These are phyloP conservation scores for Ophiocordyceps camponoti-saundersi DNA, from an alignment of 2,329 filamentous ascomycete genomes.

Conservation along the genomic window DNA sequence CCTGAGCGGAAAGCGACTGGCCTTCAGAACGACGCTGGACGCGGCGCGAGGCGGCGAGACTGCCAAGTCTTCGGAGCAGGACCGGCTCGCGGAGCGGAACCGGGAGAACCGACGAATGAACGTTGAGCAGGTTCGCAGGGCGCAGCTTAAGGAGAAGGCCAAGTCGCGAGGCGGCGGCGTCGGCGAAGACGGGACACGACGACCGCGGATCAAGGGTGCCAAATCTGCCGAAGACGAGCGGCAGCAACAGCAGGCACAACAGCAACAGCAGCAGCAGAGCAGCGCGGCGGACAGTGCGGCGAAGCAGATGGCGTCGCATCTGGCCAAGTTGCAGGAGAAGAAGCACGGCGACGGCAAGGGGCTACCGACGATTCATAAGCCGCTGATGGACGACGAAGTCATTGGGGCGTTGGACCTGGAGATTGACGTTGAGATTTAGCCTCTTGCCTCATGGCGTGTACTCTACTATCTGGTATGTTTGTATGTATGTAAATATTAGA, in stretches of 20 bases:
- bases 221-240: slow-evolving; percentile 47
- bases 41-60: slow-evolving; percentile 24
- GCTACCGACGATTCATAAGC: slow-evolving; percentile 55
- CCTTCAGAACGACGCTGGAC: slow-evolving; percentile 50
- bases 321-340: slow-evolving; percentile 36
- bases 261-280: slow-evolving; percentile 16
- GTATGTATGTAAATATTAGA: too few relatives aligned
- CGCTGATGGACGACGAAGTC: slow-evolving; percentile 79
- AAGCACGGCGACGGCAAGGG: slow-evolving; percentile 40
- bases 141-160: slow-evolving; percentile 66
- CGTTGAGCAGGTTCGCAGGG: slow-evolving; percentile 77
- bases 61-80: slow-evolving; percentile 49
- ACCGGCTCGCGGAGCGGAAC: slow-evolving; percentile 72
- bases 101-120: slow-evolving; percentile 70
- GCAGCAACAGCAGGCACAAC: slow-evolving; percentile 29
- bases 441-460: too few relatives aligned
- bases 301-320: slow-evolving; percentile 27
- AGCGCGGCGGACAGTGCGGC: slow-evolving; percentile 27
- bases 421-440: slow-evolving; percentile 74
- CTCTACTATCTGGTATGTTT: too few relatives aligned
- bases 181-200: slow-evolving; percentile 39
- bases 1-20: slow-evolving; percentile 51
- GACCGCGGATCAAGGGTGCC: slow-evolving; percentile 43
- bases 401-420: slow-evolving; percentile 79
- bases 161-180: slow-evolving; percentile 44